Conservation (phyloP, 306 rosid genomes). For the Hippophae tibetana region DNA sequence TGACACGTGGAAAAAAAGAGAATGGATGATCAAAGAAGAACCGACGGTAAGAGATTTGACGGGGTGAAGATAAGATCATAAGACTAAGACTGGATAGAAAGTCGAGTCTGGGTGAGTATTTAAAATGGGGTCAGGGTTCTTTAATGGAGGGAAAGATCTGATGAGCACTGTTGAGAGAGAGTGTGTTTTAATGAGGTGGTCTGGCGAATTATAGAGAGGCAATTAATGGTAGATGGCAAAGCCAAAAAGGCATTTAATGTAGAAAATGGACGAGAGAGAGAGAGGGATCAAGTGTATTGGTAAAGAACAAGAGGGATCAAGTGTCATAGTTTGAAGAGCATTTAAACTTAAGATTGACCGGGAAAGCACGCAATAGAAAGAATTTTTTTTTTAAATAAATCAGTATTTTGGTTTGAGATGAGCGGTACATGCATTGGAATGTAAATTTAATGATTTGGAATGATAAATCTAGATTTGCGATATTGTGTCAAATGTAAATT, state of each 20-base stretch:
- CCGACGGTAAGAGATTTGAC: slow-evolving; percentile 32
- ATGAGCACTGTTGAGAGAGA: not conserved
- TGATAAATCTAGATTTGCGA: too few relatives aligned
- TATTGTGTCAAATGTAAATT: too few relatives aligned
- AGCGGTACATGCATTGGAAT: too few relatives aligned
- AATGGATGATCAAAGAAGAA: slow-evolving; percentile 8
- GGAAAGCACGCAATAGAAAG: too few relatives aligned
- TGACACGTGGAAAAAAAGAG: slow-evolving; percentile 44
- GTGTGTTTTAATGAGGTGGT: slow-evolving; percentile 20
- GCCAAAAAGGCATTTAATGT: slow-evolving; percentile 20
- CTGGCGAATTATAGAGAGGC: slow-evolving; percentile 24
- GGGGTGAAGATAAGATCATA: slow-evolving; percentile 1
- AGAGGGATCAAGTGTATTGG: too few relatives aligned
- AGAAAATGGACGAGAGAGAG: slow-evolving; percentile 21
- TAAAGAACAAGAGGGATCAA: too few relatives aligned
- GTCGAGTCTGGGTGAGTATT: not conserved
- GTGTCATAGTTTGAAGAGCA: too few relatives aligned
- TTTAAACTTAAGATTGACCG: too few relatives aligned
- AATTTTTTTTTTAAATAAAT: too few relatives aligned
- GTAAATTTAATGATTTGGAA: too few relatives aligned
- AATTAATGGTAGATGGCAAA: slow-evolving; percentile 3
- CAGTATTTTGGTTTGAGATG: too few relatives aligned
- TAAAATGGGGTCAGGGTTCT: slow-evolving; percentile 33
- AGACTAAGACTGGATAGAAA: too few relatives aligned
- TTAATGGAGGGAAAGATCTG: slow-evolving; percentile 10